These are phyloP conservation scores for Fusarium piperis DNA, from an alignment of 2,329 filamentous ascomycete species.

Conservation along the genomic window DNA sequence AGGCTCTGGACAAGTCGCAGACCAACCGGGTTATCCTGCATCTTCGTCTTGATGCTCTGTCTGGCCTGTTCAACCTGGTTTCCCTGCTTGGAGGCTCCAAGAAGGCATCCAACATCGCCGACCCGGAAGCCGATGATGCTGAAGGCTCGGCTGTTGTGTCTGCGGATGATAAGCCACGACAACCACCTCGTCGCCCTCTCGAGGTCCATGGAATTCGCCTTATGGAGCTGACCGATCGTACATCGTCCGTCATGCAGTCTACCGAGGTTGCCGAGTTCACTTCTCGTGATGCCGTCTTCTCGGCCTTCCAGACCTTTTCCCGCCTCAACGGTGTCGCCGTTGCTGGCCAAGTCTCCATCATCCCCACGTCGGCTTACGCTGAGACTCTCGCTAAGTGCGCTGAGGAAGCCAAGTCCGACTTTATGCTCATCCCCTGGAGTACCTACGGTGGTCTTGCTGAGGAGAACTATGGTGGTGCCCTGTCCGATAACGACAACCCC, in stretches of 20 bases:
- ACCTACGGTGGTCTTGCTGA: conserved; percentile 82
- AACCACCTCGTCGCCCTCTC: conserved; percentile 22
- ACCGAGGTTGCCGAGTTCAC: conserved; percentile 81
- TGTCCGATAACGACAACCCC: conserved; percentile 31
- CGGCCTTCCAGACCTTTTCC: conserved; percentile 89
- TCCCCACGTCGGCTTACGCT: conserved; percentile 80
- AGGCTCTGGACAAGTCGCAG: conserved; percentile 40
- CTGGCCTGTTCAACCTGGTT: conserved; percentile 44
- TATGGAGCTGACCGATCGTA: conserved; percentile 88
- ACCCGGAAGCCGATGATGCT: conserved; percentile 10
- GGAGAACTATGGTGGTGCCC: conserved; percentile 36
- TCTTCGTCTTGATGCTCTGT: conserved; percentile 43
- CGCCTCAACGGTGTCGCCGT: conserved; percentile 85
- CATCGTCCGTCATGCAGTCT: conserved; percentile 94
- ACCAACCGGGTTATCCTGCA: conserved; percentile 40
- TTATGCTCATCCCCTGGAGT: conserved; percentile 90
- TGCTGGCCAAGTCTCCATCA: conserved; percentile 81
- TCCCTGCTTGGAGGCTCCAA: conserved; percentile 39
- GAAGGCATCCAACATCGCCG: background rate
- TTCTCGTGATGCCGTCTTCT: conserved; percentile 83
- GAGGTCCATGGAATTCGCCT: conserved; percentile 79
- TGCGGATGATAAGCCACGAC: background rate
- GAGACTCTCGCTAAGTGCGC: conserved; percentile 79
- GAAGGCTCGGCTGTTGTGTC: background rate
- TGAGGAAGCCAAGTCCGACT: conserved; percentile 74